Conservation (phyloP, 306 rosid genomes). For the Citrullus amarus region DNA sequence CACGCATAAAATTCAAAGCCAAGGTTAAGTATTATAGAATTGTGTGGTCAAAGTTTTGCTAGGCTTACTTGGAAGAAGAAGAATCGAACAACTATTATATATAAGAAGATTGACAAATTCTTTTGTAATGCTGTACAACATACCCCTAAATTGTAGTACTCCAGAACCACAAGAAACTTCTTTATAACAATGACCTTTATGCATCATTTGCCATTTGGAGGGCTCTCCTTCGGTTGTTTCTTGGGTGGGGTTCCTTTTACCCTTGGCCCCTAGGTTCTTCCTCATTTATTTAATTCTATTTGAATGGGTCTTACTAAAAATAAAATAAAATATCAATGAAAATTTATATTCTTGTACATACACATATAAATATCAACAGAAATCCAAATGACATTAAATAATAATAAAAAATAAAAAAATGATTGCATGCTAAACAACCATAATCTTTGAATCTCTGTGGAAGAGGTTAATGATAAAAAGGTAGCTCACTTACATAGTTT, state of each 20-base stretch:
- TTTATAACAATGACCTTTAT: not conserved
- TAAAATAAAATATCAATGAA: not conserved
- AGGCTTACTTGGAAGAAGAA: not conserved
- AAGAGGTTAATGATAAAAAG: not conserved
- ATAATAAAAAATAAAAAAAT: not conserved
- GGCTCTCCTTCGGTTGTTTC: not conserved
- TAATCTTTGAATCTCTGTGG: not conserved
- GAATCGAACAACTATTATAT: not conserved
- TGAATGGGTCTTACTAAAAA: not conserved
- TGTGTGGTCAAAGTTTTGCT: not conserved
- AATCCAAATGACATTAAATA: not conserved
- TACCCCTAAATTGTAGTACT: not conserved
- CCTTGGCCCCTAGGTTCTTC: not conserved
- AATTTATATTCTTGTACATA: not conserved
- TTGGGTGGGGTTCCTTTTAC: too few relatives aligned
- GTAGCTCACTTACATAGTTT: conserved; percentile 58
- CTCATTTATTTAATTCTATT: not conserved
- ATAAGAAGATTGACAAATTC: not conserved
- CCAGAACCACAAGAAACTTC: not conserved
- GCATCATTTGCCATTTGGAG: not conserved
- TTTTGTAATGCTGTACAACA: not conserved
- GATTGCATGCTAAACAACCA: conserved; percentile 5
- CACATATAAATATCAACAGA: not conserved
- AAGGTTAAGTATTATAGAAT: not conserved
- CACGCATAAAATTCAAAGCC: not conserved